These are phyloP conservation scores for Aphanomyces invadans DNA, from an alignment of 352 stramenopile genomes.

Conservation along the genomic window DNA sequence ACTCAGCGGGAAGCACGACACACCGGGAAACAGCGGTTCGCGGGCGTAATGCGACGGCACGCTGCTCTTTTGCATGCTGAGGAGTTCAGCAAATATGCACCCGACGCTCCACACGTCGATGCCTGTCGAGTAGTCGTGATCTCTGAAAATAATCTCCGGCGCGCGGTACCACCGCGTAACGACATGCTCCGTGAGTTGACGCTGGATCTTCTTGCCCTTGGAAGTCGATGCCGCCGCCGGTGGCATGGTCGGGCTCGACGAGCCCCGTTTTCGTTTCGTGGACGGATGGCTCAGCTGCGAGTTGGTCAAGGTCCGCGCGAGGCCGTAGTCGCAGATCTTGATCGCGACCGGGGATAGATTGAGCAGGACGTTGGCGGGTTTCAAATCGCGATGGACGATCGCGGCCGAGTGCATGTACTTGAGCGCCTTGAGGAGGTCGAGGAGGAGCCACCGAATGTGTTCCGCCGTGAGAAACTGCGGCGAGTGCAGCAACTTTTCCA, in stretches of 20 bases:
- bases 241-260: neutral
- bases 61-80: constrained; percentile 95
- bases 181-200: constrained; percentile 92
- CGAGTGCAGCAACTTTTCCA: constrained; percentile 80
- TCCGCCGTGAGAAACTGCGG: constrained; percentile 79
- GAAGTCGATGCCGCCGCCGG: constrained; percentile 28
- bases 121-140: constrained; percentile 80
- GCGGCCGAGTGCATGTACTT: constrained; percentile 87
- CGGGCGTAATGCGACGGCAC: constrained; percentile 92
- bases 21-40: constrained; percentile 90
- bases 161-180: constrained; percentile 94
- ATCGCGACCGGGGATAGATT: constrained; percentile 80
- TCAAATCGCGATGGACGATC: constrained; percentile 85
- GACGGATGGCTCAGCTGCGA: constrained; percentile 41
- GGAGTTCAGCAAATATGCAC: constrained; percentile 92
- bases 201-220: constrained; percentile 66
- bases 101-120: constrained; percentile 89
- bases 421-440: constrained; percentile 79
- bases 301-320: constrained; percentile 60
- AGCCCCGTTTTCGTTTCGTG: constrained; percentile 54
- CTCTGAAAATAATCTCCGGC: constrained; percentile 90
- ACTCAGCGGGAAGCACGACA: constrained; percentile 84
- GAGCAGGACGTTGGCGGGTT: constrained; percentile 81
- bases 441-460: constrained; percentile 72
- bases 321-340: constrained; percentile 83